Conservation (phyloP, 768 basidiomycete species). For the Rhodotorula kratochvilovae region DNA sequence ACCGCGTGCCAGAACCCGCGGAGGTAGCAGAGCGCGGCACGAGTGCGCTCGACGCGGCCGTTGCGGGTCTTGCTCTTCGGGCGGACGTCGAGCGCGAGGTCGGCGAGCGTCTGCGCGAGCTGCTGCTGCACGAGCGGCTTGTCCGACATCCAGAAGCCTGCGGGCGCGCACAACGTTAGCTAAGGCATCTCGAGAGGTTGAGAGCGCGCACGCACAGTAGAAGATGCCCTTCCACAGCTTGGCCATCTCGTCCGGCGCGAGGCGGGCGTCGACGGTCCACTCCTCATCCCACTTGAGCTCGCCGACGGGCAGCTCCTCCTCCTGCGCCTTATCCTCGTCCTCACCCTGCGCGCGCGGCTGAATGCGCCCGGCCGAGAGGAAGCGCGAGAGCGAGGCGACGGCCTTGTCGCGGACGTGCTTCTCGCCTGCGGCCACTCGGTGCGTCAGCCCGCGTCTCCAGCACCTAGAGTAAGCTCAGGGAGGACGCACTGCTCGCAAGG, state of each 20-base stretch:
- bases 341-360: neutral
- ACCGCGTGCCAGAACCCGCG: constrained; percentile 85
- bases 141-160: constrained; percentile 99
- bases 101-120: constrained; percentile 76
- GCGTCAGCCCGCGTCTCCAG: neutral
- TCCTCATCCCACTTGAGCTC: constrained; percentile 46
- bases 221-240: constrained; percentile 98
- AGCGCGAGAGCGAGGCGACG: constrained; percentile 67
- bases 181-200: neutral
- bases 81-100: constrained; percentile 68
- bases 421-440: constrained; percentile 50
- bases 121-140: constrained; percentile 94
- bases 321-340: constrained; percentile 11
- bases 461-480: too few relatives aligned
- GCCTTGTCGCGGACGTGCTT: constrained; percentile 90
- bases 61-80: constrained; percentile 23
- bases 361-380: constrained; percentile 59
- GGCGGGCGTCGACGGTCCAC: constrained; percentile 53
- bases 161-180: neutral
- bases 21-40: constrained; percentile 66
- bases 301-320: constrained; percentile 29
- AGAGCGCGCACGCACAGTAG: constrained; percentile 64
- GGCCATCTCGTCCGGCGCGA: constrained; percentile 72
- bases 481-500: constrained; percentile 66
- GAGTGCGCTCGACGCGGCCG: constrained; percentile 34